A percentile compares a stretch with the other conserved stretches of the same genome.
Evolutionary conservation across 1,284 basidiomycete species (phyloP).

Genomic region (Heterobasidion parviporum): DNA sequence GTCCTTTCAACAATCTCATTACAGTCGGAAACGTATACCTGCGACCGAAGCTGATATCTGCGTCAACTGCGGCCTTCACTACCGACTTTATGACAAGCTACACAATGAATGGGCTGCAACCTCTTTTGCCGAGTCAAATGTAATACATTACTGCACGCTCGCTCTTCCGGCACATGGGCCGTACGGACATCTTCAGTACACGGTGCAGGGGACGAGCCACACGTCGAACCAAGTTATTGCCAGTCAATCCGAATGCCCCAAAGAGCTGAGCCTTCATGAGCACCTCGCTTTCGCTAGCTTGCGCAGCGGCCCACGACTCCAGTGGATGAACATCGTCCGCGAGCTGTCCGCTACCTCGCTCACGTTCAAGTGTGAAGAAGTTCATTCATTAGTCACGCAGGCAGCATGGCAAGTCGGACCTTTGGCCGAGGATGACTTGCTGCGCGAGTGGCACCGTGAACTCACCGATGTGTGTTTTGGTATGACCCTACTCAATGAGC

Average conservation of each 20-base stretch:
- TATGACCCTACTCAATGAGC: slow-evolving; percentile 22
- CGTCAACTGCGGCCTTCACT: slow-evolving; percentile 26
- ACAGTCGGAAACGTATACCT: slow-evolving; percentile 21
- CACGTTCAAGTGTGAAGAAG: slow-evolving; percentile 27
- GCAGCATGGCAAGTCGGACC: slow-evolving; percentile 35
- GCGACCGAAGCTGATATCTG: slow-evolving; percentile 14
- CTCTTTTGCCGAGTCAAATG: slow-evolving; percentile 8
- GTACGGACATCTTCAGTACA: slow-evolving; percentile 29
- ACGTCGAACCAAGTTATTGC: slow-evolving; percentile 34
- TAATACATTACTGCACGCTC: slow-evolving; percentile 21
- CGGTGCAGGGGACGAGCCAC: slow-evolving; percentile 27
- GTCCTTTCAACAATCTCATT: slow-evolving; percentile 30
- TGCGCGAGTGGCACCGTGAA: slow-evolving; percentile 15
- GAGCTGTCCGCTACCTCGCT: slow-evolving; percentile 29
- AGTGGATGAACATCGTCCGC: slow-evolving; percentile 41
- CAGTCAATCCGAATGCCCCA: slow-evolving; percentile 21
- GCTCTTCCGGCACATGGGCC: slow-evolving; percentile 15
- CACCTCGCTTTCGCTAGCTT: slow-evolving; percentile 32
- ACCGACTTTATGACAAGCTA: slow-evolving; percentile 12
- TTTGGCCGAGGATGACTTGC: slow-evolving; percentile 4
- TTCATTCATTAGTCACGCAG: slow-evolving; percentile 31
- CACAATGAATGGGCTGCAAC: slow-evolving; percentile 7
- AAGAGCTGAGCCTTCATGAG: slow-evolving; percentile 25
- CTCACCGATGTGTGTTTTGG: slow-evolving; percentile 23
- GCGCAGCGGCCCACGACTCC: slow-evolving; percentile 32